phyloP scores from a whole-genome alignment of 257 asterid genomes.

The Nicotiana sylvestris region DNA sequence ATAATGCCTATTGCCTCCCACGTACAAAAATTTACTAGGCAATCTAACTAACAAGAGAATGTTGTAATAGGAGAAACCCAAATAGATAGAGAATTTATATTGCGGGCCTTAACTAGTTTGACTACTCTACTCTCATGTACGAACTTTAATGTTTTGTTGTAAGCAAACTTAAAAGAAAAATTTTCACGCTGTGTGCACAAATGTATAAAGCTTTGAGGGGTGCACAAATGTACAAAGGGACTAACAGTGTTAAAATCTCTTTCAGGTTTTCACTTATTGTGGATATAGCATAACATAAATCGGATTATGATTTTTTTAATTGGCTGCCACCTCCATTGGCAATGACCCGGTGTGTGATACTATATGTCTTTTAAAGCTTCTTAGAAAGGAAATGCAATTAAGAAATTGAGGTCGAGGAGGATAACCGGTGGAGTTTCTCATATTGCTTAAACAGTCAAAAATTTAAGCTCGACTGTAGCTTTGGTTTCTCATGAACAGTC shows the following conservation, averaged over 20 bases:
- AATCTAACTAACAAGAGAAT: not conserved
- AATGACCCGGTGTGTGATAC: not conserved
- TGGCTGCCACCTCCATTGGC: not conserved
- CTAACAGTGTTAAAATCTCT: no score
- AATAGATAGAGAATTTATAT: not conserved
- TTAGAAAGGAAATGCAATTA: not conserved
- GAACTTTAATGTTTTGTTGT: not conserved
- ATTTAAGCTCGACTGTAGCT: not conserved
- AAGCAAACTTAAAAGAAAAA: not conserved
- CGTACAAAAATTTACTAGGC: not conserved
- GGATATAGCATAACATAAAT: not conserved
- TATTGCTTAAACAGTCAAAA: not conserved
- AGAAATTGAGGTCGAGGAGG: not conserved
- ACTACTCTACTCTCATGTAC: not conserved
- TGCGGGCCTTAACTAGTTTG: not conserved
- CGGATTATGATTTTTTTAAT: not conserved
- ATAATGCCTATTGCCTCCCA: not conserved
- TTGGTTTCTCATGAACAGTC: not conserved
- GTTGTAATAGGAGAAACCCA: not conserved
- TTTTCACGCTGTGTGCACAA: not conserved
- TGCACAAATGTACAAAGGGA: no score
- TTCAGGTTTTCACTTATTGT: not conserved
- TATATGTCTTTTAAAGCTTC: not conserved
- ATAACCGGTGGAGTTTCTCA: not conserved
- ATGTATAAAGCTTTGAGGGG: not conserved